A percentile compares a stretch with the other conserved stretches of the same genome.
These are phyloP conservation scores for Boletus bicolor DNA, from an alignment of 768 basidiomycete species.

Conservation along the genomic window DNA sequence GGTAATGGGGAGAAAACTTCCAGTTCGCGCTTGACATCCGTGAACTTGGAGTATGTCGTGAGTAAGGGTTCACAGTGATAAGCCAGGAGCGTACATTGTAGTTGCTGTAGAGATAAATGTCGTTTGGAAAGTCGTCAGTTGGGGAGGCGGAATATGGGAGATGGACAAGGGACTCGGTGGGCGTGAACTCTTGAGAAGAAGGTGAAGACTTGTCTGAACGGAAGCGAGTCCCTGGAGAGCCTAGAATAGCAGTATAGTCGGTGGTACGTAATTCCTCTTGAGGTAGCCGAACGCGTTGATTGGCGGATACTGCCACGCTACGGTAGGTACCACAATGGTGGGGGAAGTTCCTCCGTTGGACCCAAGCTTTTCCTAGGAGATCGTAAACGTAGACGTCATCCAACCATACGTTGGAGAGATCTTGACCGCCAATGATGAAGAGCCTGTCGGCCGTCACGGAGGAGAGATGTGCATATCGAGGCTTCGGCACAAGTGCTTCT, in stretches of 20 bases:
- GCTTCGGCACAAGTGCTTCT: conserved; percentile 62
- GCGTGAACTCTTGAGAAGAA: conserved; percentile 47
- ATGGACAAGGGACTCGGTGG: conserved; percentile 60
- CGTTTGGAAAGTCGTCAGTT: conserved; percentile 72
- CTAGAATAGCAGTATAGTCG: conserved; percentile 42
- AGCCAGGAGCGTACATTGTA: conserved; percentile 68
- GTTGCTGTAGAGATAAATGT: conserved; percentile 92
- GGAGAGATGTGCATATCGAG: conserved; percentile 93
- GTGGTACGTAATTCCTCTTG: conserved; percentile 53
- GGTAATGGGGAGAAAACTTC: conserved; percentile 86
- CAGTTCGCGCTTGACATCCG: conserved; percentile 92
- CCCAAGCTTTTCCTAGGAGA: conserved; percentile 69
- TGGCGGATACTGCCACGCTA: conserved; percentile 81
- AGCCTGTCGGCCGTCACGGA: conserved; percentile 80
- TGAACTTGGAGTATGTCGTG: conserved; percentile 54
- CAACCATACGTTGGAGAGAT: conserved; percentile 89
- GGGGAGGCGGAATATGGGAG: conserved; percentile 75
- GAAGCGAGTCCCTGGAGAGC: conserved; percentile 59
- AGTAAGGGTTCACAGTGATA: conserved; percentile 1
- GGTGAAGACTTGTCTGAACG: conserved; percentile 42
- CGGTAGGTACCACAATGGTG: conserved; percentile 97
- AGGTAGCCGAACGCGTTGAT: conserved; percentile 61
- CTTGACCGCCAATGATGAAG: conserved; percentile 93
- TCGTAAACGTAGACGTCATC: conserved; percentile 93
- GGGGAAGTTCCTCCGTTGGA: conserved; percentile 74